Evolutionary conservation across 2,329 filamentous ascomycete species (phyloP), one percentile per base, ranked within the genome.

Genomic region (Diaporthe destruens): DNA sequence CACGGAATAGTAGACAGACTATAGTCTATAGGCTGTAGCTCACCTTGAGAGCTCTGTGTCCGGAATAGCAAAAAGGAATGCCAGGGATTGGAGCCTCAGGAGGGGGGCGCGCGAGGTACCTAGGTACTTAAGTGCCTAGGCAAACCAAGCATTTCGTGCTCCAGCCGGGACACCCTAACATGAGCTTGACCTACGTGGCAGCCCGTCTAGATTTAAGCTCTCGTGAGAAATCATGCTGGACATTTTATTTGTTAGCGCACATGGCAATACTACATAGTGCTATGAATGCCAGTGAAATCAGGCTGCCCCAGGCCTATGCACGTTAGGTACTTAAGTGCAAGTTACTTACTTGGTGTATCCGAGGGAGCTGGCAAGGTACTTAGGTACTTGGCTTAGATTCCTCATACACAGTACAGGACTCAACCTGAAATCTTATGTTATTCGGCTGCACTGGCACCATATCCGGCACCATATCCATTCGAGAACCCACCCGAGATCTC

Each of bases 111-210:
- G 32, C 61, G 47, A 53, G 61, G 47, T 47, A 5, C 2, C 29
- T 29, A 29, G 29, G 29, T 29, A 29, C 29, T 5, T 29, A 29
- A 5, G 29, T 29, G 5, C 29, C 5, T 5, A 29, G 29, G 29
- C 29, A 32, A 51, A 25, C 61, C 29, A 65, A 66, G 44, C 61
- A 51, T 53, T 39, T 4, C 32, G 12, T 51, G 44, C 44, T n/a
- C 18, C 12, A 18, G 61, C 61, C 44, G 61, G 61, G 61, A 53
- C 32, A 53, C 16, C 61, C 47, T 34, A 32, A 53, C 61, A 25
- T 36, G 20, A 34, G 18, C 32, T 47, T 12, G 61, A 23, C 61
- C 61, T 66, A 66, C 47, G 61, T 66, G 61, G 61, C 61, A 66
- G 29, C 11, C 29, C 34, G 29, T 39, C 11, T 39, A 36, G 32